phyloP scores from a whole-genome alignment of 2,329 filamentous ascomycete genomes.

The Verticillium longisporum region DNA sequence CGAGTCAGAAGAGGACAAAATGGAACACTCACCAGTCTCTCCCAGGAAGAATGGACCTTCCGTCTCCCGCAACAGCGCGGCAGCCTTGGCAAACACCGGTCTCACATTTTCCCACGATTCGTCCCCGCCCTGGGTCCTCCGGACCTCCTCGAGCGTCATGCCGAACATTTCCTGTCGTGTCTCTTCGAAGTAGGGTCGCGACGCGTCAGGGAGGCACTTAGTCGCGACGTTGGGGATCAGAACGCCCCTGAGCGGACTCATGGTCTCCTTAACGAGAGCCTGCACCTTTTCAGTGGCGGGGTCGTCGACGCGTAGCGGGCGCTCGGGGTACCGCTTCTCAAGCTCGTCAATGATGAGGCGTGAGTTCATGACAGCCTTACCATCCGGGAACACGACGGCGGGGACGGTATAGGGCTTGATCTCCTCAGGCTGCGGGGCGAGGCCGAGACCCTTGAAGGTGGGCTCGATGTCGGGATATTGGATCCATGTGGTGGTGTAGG shows the following conservation, averaged over 20 bases:
- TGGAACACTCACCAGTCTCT: constrained; percentile 28
- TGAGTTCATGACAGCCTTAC: constrained; percentile 58
- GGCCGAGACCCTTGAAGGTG: constrained; percentile 36
- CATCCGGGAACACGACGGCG: constrained; percentile 46
- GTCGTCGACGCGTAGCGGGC: constrained; percentile 50
- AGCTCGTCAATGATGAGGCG: constrained; percentile 51
- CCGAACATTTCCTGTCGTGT: constrained; percentile 44
- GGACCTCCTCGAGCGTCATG: constrained; percentile 44
- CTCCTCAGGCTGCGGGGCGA: constrained; percentile 36
- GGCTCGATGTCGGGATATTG: constrained; percentile 61
- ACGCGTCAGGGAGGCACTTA: constrained; percentile 42
- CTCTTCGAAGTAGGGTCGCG: constrained; percentile 46
- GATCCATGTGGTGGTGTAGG: constrained; percentile 63
- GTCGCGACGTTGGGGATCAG: constrained; percentile 41
- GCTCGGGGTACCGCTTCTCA: constrained; percentile 51
- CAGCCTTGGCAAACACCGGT: constrained; percentile 24
- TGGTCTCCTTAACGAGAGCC: constrained; percentile 24
- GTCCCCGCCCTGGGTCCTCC: constrained; percentile 40
- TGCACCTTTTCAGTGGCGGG: constrained; percentile 38
- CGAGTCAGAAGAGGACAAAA: background rate
- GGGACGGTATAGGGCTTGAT: constrained; percentile 45
- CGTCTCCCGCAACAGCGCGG: constrained; percentile 45
- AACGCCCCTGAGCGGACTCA: constrained; percentile 27
- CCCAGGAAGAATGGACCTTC: constrained; percentile 58
- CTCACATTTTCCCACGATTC: constrained; percentile 38